Base-by-base conservation (phyloP, 768 basidiomycete genomes). In the Jaapia argillacea region DNA sequence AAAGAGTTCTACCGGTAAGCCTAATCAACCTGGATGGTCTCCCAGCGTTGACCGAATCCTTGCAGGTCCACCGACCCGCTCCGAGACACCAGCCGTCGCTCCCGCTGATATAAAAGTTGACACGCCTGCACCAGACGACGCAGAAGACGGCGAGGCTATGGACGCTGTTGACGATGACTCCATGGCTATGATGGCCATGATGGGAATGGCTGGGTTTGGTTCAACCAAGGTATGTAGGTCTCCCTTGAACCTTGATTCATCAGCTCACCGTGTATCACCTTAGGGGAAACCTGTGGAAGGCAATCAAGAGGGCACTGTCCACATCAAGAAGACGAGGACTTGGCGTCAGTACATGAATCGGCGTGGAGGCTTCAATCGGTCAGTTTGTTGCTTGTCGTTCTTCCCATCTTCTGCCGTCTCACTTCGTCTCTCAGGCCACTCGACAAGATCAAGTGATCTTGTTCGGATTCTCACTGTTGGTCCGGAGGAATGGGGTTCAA, bases 311-410 rank as follows among this genome's bases (percentile, higher is more conserved):
- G 85, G 82, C 36, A 54, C 47, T 27, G 72, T 69, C 26, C 61
- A 76, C 43, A 62, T 84, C 52, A 91, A 86, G 72, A 91, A 89
- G 65, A 76, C 75, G 45, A 70, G 90, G 47, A 93, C 89, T 21
- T 94, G 91, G 93, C 72, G 91, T 50, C 94, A 98, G 63, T 99
- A 99, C 62, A 99, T 99, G 94, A 97, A 97, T 61, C 76, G 91
- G 41, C 82, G 84, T 49, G 88, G 89, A 50, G 86, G 87, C 40
- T 86, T 91, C 69, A 86, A 89, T 67, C 78, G 85, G 79, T 80
- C 22, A 38, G 67, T 42, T 12, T 24, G 41, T 36, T 26, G 36
- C 40, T 24, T 10, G 5, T 16, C 18, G 21, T 24, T 25, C 24
- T 36, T 20, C n/a, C n/a, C 13, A 38, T 31, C 4, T 24, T 12